These are phyloP conservation scores for Odontarrhena argentea DNA, from an alignment of 345 rosid species.

Conservation along the genomic window DNA sequence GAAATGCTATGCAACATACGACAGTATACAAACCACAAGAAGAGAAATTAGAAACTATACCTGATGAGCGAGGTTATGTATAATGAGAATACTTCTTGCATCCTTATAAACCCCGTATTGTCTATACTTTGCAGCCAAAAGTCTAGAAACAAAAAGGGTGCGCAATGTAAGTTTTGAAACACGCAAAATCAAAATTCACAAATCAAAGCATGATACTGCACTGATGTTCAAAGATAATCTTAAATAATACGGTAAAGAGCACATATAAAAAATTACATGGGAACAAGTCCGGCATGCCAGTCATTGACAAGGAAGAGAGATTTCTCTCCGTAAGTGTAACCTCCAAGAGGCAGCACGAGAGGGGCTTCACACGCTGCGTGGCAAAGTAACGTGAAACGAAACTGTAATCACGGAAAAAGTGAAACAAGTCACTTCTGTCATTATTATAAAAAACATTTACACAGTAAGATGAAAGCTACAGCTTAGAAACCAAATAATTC, in stretches of 20 bases:
- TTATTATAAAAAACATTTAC: constrained; percentile 6
- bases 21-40: not conserved
- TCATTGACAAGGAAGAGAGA: constrained; percentile 92
- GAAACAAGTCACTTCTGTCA: constrained; percentile 31
- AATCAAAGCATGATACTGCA: not conserved
- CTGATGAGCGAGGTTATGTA: constrained; percentile 98
- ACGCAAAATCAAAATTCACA: not conserved
- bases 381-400: constrained; percentile 89
- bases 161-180: not conserved
- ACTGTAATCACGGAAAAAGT: constrained; percentile 60
- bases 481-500: not conserved
- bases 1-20: not conserved
- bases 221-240: not conserved
- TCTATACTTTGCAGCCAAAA: constrained; percentile 86
- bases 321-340: constrained; percentile 88
- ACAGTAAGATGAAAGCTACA: not conserved
- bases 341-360: constrained; percentile 87
- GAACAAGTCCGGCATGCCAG: constrained; percentile 98
- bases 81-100: constrained; percentile 76
- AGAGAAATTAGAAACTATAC: constrained; percentile 42
- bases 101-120: constrained; percentile 87
- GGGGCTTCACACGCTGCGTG: constrained; percentile 99
- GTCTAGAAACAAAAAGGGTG: constrained; percentile 47
- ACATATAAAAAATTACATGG: constrained; percentile 58
- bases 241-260: constrained; percentile 3